These are phyloP conservation scores for Colletotrichum chrysophilum DNA, from an alignment of 2,329 filamentous ascomycete genomes.

Conservation along the genomic window DNA sequence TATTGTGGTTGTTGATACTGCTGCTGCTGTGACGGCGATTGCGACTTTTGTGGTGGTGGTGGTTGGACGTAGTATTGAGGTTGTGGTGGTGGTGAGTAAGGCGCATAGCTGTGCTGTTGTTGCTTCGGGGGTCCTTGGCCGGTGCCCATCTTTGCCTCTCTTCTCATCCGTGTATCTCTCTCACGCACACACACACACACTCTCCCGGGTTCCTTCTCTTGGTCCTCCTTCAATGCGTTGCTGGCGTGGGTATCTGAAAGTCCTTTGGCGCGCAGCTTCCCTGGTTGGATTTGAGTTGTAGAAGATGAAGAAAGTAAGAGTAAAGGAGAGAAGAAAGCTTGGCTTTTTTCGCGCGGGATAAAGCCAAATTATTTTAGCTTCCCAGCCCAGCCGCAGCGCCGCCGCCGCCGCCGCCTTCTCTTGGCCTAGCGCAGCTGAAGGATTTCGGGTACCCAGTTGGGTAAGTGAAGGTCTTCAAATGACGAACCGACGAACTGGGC, in stretches of 20 bases:
- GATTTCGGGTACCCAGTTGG: not conserved
- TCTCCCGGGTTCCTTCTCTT: not conserved
- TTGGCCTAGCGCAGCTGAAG: not conserved
- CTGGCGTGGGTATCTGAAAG: not conserved
- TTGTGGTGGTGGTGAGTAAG: slow-evolving; percentile 4
- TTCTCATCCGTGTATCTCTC: not conserved
- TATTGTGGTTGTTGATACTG: not conserved
- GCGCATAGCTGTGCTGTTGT: not conserved
- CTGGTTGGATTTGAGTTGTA: not conserved
- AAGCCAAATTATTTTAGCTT: not conserved
- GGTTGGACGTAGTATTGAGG: slow-evolving; percentile 9
- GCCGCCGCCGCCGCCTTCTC: not conserved
- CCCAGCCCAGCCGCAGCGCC: not conserved
- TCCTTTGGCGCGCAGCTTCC: not conserved
- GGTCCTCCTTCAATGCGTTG: not conserved
- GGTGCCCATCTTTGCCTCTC: not conserved
- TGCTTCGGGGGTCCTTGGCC: not conserved
- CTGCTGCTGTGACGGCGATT: not conserved
- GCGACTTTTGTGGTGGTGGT: not conserved
- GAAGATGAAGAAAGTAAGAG: not conserved
- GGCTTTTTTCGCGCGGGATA: not conserved
- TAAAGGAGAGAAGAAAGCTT: not conserved
- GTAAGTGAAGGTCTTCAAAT: not conserved
- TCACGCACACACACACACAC: not conserved
- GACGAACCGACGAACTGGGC: not conserved